These are phyloP conservation scores for Trichoderma arundinaceum DNA, from an alignment of 2,329 filamentous ascomycete species.

Conservation along the genomic window DNA sequence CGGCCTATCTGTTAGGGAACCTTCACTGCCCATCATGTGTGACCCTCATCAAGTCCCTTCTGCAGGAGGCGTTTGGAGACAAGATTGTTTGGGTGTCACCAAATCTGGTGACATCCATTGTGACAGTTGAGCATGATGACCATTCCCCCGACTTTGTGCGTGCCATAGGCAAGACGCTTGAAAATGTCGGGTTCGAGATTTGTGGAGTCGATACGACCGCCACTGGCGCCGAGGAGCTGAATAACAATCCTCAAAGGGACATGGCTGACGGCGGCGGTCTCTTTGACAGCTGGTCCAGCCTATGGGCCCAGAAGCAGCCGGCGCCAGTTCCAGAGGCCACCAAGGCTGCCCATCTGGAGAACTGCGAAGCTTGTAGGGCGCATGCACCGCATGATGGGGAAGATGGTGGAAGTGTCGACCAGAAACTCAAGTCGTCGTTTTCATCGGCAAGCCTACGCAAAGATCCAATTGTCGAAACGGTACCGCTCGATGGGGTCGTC, in stretches of 20 bases:
- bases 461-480: not conserved
- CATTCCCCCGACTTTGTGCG: constrained; percentile 51
- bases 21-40: constrained; percentile 81
- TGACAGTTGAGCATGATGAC: constrained; percentile 63
- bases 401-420: not conserved
- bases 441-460: constrained; percentile 22
- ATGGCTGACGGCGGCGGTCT: constrained; percentile 35
- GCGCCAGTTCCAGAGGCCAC: constrained; percentile 37
- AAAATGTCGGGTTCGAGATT: constrained; percentile 65
- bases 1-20: constrained; percentile 71
- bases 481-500: constrained; percentile 29
- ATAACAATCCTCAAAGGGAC: constrained; percentile 36
- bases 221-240: constrained; percentile 41
- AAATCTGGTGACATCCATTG: constrained; percentile 73
- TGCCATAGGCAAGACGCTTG: constrained; percentile 54
- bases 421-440: constrained; percentile 16
- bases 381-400: constrained; percentile 31
- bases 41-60: constrained; percentile 64
- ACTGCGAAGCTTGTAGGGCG: constrained; percentile 47
- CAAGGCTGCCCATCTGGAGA: constrained; percentile 45
- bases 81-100: constrained; percentile 66
- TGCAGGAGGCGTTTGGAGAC: constrained; percentile 54
- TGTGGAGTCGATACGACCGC: constrained; percentile 53
- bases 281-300: constrained; percentile 43
- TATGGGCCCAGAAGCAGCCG: constrained; percentile 40